These are phyloP conservation scores for Ulmus americana DNA, from an alignment of 331 rosid genomes.

Conservation along the genomic window DNA sequence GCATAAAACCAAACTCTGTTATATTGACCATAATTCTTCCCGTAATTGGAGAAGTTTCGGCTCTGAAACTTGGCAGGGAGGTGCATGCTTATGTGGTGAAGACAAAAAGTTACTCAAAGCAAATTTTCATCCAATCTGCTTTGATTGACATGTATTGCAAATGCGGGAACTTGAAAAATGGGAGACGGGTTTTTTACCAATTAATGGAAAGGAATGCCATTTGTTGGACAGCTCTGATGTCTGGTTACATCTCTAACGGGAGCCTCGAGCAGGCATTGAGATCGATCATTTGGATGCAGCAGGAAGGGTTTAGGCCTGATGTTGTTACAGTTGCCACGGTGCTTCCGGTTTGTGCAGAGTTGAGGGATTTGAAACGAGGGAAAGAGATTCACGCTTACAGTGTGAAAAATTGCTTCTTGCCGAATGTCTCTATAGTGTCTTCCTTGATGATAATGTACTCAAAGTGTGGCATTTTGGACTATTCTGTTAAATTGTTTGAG, in stretches of 20 bases:
- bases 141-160: constrained; percentile 88
- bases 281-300: constrained; percentile 86
- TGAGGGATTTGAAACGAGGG: constrained; percentile 55
- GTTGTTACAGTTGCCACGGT: constrained; percentile 61
- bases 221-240: constrained; percentile 84
- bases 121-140: constrained; percentile 55
- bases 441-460: constrained; percentile 75
- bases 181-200: constrained; percentile 56
- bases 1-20: constrained; percentile 46
- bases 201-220: constrained; percentile 61
- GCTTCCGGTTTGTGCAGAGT: constrained; percentile 68
- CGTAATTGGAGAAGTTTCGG: constrained; percentile 49
- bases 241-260: constrained; percentile 65
- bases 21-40: constrained; percentile 47
- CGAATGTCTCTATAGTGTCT: constrained; percentile 54
- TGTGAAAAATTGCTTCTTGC: constrained; percentile 62
- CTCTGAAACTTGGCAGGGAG: constrained; percentile 51
- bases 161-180: constrained; percentile 63
- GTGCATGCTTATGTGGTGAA: constrained; percentile 66
- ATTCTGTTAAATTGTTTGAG: constrained; percentile 46
- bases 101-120: constrained; percentile 45
- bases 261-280: constrained; percentile 69
- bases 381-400: constrained; percentile 75
- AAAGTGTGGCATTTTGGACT: constrained; percentile 50
- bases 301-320: constrained; percentile 81